Evolutionary conservation across 2,329 filamentous ascomycete genomes (phyloP).

Genomic region (Pseudogymnoascus sp.): DNA sequence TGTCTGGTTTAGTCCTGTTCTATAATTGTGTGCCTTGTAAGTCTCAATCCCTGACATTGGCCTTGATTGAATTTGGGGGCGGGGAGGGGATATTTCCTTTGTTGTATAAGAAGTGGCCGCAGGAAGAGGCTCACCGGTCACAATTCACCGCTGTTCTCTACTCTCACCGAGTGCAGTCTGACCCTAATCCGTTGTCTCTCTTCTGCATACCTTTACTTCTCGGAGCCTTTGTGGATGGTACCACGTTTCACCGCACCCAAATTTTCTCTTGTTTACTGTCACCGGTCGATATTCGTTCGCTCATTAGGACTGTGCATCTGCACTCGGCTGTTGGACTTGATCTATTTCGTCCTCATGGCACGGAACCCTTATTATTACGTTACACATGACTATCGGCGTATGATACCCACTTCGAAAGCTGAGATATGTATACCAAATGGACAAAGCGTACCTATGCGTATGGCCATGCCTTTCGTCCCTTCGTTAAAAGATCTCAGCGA

Average conservation of each 20-base stretch:
- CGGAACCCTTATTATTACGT: background rate
- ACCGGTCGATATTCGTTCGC: background rate
- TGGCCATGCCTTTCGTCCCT: background rate
- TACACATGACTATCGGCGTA: background rate
- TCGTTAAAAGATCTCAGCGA: background rate
- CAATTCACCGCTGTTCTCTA: background rate
- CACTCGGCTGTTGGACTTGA: background rate
- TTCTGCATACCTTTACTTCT: background rate
- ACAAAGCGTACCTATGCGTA: background rate
- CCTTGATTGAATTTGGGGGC: no score
- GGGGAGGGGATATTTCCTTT: no score
- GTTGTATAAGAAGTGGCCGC: no score
- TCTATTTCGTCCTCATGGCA: background rate
- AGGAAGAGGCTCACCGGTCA: background rate
- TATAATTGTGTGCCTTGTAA: no score
- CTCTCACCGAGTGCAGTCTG: no score
- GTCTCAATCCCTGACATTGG: no score
- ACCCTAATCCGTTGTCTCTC: no score
- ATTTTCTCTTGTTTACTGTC: background rate
- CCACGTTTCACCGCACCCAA: background rate
- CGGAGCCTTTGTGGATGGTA: background rate
- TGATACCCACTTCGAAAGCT: background rate
- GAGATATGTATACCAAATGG: background rate
- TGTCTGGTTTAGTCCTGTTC: no score
- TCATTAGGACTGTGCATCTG: background rate